These are phyloP conservation scores for Colletotrichum cordylinicola DNA, from an alignment of 2,329 filamentous ascomycete species.

Conservation along the genomic window DNA sequence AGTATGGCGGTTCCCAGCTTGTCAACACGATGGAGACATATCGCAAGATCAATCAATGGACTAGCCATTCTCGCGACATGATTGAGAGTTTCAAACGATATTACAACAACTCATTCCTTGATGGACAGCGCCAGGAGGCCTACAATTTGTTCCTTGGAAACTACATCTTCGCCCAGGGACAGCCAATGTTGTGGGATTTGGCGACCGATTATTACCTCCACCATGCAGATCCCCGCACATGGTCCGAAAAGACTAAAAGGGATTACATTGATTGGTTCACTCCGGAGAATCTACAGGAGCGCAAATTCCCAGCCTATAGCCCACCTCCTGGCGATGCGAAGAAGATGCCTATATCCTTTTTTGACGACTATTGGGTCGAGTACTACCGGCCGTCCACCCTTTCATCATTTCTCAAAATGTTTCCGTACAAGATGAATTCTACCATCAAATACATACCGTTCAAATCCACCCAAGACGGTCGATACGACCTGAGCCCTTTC, in stretches of 20 bases:
- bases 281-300: constrained; percentile 70
- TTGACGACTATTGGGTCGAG: constrained; percentile 97
- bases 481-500: constrained; percentile 89
- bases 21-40: constrained; percentile 99
- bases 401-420: constrained; percentile 91
- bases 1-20: constrained; percentile 95
- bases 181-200: constrained; percentile 97
- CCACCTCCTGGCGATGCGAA: constrained; percentile 51
- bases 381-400: constrained; percentile 91
- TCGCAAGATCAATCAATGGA: constrained; percentile 99
- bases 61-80: constrained; percentile 96
- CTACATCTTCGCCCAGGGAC: constrained; percentile 85
- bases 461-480: constrained; percentile 73
- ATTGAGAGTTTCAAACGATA: constrained; percentile 99
- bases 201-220: constrained; percentile 96
- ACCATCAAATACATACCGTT: constrained; percentile 84
- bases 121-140: constrained; percentile 96
- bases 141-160: constrained; percentile 98
- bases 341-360: constrained; percentile 60
- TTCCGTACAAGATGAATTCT: constrained; percentile 90
- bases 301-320: constrained; percentile 58
- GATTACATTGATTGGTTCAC: constrained; percentile 93
- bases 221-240: constrained; percentile 80
- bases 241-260: constrained; percentile 65
- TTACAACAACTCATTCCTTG: constrained; percentile 98